Evolutionary conservation across 2,329 filamentous ascomycete genomes (phyloP), one percentile per base, ranked within the genome.

Genomic region (Arthrobotrys musiformis): DNA sequence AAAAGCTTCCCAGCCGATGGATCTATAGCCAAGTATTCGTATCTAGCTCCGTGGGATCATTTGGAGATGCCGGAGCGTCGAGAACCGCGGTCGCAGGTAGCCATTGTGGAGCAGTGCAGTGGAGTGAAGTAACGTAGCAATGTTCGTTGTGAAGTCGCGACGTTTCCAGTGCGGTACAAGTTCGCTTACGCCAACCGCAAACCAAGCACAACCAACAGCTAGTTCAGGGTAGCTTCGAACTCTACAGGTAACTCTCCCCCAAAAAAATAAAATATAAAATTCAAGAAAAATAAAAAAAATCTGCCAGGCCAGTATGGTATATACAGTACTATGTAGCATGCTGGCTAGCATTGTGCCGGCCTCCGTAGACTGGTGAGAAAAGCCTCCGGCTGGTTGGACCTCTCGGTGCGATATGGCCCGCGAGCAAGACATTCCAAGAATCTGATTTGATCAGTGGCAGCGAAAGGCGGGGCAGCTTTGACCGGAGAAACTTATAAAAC

Each of bases 331-430:
- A n/a, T n/a, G n/a, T n/a, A n/a, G n/a, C n/a, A n/a, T n/a, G n/a
- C 8, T 40, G 28, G 33, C 19, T 13, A 40, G 19, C 5, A 22
- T n/a, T 8, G 9, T 19, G 50, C 50, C 33, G 50, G 50, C n/a
- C 30, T 35, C 22, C 26, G 28, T 33, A 19, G 28, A 40, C n/a
- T n/a, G n/a, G n/a, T n/a, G n/a, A n/a, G n/a, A 19, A 62, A 62
- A 50, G 22, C 33, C 44, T 70, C 22, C 68, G 37, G 13, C 15
- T 19, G 56, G 40, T 28, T 9, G 15, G 30, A 13, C 24, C 9
- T 19, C 46, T 76, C 72, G 72, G 72, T 66, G 72, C n/a, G 64
- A 76, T 52, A 66, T 28, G 15, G 24, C 72, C 72, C 72, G 72
- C 28, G 56, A 40, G 24, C 50, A 54, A 44, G 48, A 61, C 66